Percentiles rank a stretch among this genome's conserved stretches.
Conservation (phyloP, 352 stramenopile species). For the Pythium volutum region DNA sequence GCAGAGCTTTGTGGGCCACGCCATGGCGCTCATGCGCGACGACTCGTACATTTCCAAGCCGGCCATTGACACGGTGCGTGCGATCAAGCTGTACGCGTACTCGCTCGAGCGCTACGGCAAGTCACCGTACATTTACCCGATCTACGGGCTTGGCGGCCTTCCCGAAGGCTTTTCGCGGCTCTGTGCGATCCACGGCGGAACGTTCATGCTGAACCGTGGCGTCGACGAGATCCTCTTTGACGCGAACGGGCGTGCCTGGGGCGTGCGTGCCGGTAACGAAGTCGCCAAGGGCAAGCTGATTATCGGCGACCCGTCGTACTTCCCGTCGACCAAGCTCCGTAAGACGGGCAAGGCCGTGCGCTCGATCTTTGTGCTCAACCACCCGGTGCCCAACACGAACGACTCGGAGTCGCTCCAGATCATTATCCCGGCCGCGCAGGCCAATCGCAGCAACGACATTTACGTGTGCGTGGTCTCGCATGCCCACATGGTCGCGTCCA, state of each 20-base stretch:
- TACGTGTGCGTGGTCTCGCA: slow-evolving; percentile 97
- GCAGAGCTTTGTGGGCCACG: slow-evolving; percentile 99
- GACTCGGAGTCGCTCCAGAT: slow-evolving; percentile 97
- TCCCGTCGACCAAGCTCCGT: slow-evolving; percentile 91
- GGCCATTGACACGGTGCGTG: slow-evolving; percentile 92
- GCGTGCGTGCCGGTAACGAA: slow-evolving; percentile 90
- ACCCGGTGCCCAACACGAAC: slow-evolving; percentile 97
- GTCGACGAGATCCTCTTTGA: slow-evolving; percentile 95
- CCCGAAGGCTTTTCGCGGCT: slow-evolving; percentile 99
- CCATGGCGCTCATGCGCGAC: slow-evolving; percentile 97
- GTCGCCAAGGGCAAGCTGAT: slow-evolving; percentile 97
- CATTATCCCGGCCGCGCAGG: slow-evolving; percentile 97
- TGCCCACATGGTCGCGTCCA: slow-evolving; percentile 92
- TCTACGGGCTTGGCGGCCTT: slow-evolving; percentile 98
- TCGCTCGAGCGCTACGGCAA: slow-evolving; percentile 96
- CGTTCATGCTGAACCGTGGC: slow-evolving; percentile 99
- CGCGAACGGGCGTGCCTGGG: slow-evolving; percentile 91
- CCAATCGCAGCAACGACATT: slow-evolving; percentile 96
- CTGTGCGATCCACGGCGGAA: slow-evolving; percentile 98
- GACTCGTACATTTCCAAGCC: slow-evolving; percentile 85
- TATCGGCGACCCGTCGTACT: slow-evolving; percentile 99
- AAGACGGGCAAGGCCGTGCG: slow-evolving; percentile 95
- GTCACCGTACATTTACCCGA: slow-evolving; percentile 99
- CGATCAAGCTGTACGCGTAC: slow-evolving; percentile 98
- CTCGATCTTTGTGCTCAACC: slow-evolving; percentile 99